Evolutionary conservation across 192 early-diverging fungal genomes (phyloP), one percentile per base, ranked within the genome.

Genomic region (Coemansia sp.): DNA sequence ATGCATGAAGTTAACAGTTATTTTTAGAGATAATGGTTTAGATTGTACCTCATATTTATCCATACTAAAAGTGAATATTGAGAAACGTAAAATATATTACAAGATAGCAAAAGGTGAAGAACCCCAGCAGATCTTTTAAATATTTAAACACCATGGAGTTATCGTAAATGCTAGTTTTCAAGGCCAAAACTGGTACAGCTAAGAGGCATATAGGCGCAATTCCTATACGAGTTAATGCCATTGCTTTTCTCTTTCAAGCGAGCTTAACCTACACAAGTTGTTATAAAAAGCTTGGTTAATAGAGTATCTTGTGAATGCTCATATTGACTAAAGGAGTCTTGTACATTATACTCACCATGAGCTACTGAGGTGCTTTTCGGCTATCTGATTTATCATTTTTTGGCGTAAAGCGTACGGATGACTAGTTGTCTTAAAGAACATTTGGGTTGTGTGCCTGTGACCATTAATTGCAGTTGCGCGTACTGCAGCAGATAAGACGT

Each of bases 391-490:
- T 5, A 79, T 79, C 16, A 31, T 54, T 31, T 79, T 58, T 25
- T 79, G 76, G 4, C 76, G 71, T 48, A 73, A 67, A 10, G 59
- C 64, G 21, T 64, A 79, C 5, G 76, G 76, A 34, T 79, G 76
- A n/a, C 28, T 38, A 53, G 61, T 56, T 16, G 76, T n/a, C 30
- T 67, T 65, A 48, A 73, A 70, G 24, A 69, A 70, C 26, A 61
- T 68, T 24, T 79, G 66, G 0, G 59, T 44, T 21, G 71, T 64
- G 18, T 54, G 54, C 5, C 73, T 54, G 22, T 82, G 67, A 1
- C 92, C 95, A 65, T 91, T 84, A 30, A 96, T 85, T 4, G 93
- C 93, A 2, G 94, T 94, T 22, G 85, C 74, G 25, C 95, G 78
- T 0, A 95, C 92, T 2, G 96, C 76, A 16, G 86, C 82, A 1